Evolutionary conservation across 306 rosid species (phyloP).

Genomic region (Adenanthera pavonina): DNA sequence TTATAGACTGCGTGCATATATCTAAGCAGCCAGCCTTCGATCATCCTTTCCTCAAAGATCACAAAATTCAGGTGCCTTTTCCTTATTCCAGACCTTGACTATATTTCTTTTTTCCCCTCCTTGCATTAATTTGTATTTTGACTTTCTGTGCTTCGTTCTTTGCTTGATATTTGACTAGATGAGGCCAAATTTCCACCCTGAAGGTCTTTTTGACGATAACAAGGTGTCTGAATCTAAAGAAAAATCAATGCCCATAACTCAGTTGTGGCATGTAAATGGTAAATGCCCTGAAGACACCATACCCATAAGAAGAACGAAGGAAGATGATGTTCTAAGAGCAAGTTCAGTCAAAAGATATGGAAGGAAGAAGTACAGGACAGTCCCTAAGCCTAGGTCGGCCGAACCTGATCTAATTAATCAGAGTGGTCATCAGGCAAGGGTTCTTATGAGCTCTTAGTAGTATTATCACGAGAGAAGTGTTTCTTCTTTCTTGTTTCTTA

Average conservation of each 20-base stretch:
- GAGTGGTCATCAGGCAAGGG: constrained; percentile 94
- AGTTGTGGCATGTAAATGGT: constrained; percentile 87
- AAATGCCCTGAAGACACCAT: constrained; percentile 85
- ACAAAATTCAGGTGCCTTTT: constrained; percentile 80
- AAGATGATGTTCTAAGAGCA: constrained; percentile 88
- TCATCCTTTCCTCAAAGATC: constrained; percentile 96
- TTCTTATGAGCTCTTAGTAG: not conserved
- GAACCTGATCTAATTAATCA: constrained; percentile 89
- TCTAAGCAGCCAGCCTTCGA: constrained; percentile 96
- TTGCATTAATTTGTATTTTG: constrained; percentile 6
- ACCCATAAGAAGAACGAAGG: constrained; percentile 84
- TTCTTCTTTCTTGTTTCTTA: not conserved
- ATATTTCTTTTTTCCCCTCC: not conserved
- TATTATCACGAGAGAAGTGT: not conserved
- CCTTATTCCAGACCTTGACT: constrained; percentile 34
- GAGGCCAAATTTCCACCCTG: constrained; percentile 89
- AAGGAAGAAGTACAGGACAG: constrained; percentile 80
- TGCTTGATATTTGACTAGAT: constrained; percentile 51
- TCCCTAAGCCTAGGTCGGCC: constrained; percentile 92
- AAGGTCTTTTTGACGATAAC: constrained; percentile 77
- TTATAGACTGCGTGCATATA: constrained; percentile 82
- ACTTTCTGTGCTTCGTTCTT: not conserved
- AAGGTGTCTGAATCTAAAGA: constrained; percentile 64
- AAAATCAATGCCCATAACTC: constrained; percentile 56
- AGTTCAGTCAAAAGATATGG: constrained; percentile 89